Percentiles rank a stretch among this genome's conserved stretches.
Conservation (phyloP, 495 filamentous ascomycete genomes). For the Trichoderma reesei region DNA sequence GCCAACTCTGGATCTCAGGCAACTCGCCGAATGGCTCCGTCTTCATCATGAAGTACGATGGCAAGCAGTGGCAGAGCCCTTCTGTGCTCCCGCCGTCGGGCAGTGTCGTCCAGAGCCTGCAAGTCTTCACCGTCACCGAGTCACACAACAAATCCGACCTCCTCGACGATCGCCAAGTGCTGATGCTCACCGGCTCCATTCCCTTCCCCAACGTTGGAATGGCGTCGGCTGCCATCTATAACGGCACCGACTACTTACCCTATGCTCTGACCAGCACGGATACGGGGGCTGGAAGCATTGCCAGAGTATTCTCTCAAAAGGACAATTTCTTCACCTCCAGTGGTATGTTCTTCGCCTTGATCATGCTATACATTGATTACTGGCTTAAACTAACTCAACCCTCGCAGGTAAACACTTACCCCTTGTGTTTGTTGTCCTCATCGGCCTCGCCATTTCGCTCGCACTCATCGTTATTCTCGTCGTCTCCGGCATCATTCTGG, state of each 20-base stretch:
- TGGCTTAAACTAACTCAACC: background rate
- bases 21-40: constrained; percentile 49
- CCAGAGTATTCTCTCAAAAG: constrained; percentile 67
- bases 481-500: constrained; percentile 68
- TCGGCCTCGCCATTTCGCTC: constrained; percentile 83
- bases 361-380: background rate
- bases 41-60: constrained; percentile 72
- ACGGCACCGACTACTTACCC: constrained; percentile 67
- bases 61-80: constrained; percentile 41
- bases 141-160: constrained; percentile 55
- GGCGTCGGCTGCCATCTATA: constrained; percentile 78
- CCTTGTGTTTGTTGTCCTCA: constrained; percentile 79
- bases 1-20: constrained; percentile 74
- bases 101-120: constrained; percentile 65
- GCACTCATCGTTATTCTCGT: constrained; percentile 84
- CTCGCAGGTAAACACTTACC: constrained; percentile 44
- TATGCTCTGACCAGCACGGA: constrained; percentile 63
- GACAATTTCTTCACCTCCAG: constrained; percentile 49
- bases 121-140: constrained; percentile 61
- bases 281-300: constrained; percentile 59
- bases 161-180: constrained; percentile 53
- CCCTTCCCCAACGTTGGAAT: constrained; percentile 62
- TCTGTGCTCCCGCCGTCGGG: constrained; percentile 48
- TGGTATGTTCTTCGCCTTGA: constrained; percentile 14
- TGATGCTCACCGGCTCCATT: constrained; percentile 78